phyloP scores from a whole-genome alignment of 768 basidiomycete genomes.

The Collybiopsis luxurians region DNA sequence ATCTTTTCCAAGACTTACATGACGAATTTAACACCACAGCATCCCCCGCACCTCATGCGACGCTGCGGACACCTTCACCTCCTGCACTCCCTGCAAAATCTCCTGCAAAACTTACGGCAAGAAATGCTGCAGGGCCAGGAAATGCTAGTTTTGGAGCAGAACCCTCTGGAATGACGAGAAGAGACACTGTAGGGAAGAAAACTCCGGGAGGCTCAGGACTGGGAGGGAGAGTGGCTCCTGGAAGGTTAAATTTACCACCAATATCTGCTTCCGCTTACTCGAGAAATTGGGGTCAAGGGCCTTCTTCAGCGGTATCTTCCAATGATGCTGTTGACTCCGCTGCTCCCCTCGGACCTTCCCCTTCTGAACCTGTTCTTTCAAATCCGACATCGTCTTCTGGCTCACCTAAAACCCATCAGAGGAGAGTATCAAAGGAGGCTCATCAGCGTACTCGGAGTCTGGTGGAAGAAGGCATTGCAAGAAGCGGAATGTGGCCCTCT shows the following conservation, averaged over 20 bases:
- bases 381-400: conserved; percentile 11
- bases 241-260: conserved; percentile 1
- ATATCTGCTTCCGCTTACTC: background rate
- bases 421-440: conserved; percentile 33
- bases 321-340: background rate
- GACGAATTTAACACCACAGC: conserved; percentile 29
- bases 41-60: conserved; percentile 22
- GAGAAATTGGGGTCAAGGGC: background rate
- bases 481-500: conserved; percentile 40
- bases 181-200: background rate
- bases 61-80: conserved; percentile 45
- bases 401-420: conserved; percentile 13
- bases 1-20: background rate
- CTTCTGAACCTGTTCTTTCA: background rate
- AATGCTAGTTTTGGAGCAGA: conserved; percentile 6
- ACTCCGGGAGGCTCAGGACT: background rate
- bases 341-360: background rate
- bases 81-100: conserved; percentile 39
- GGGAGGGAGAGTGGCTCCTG: background rate
- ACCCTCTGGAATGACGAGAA: conserved; percentile 4
- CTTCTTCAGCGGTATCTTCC: background rate
- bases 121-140: background rate
- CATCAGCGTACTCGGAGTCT: conserved; percentile 59
- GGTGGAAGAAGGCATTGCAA: conserved; percentile 53
- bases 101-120: conserved; percentile 5